Conservation (phyloP, 1,139 yeast genomes). For the Saccharomyces hybrid region DNA sequence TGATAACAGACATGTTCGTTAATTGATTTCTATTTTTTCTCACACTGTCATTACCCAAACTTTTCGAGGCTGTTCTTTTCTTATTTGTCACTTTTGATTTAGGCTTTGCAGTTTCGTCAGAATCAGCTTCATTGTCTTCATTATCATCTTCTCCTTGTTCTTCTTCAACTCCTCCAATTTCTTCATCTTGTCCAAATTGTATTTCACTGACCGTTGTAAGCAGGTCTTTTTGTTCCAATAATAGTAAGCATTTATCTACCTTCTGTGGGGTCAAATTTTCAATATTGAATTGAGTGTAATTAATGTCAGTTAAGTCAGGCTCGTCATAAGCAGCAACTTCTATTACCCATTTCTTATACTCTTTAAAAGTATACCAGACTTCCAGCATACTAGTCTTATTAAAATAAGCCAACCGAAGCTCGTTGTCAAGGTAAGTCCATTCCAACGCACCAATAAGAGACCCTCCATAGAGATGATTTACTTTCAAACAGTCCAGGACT, state of each 20-base stretch:
- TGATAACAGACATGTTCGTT: constrained; percentile 3
- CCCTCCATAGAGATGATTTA: constrained; percentile 24
- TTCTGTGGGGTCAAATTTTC: constrained; percentile 10
- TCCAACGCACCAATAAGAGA: constrained; percentile 19
- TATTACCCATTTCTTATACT: constrained; percentile 21
- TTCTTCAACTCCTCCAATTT: constrained; percentile 1
- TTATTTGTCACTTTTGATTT: background rate
- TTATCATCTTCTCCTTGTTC: background rate
- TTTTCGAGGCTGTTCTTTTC: constrained; percentile 1
- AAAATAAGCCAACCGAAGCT: constrained; percentile 18
- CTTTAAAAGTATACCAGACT: constrained; percentile 25
- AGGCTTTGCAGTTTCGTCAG: background rate
- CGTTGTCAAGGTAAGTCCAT: constrained; percentile 20
- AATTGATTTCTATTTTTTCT: background rate
- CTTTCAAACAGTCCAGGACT: constrained; percentile 24
- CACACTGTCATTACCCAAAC: background rate
- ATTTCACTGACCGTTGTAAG: constrained; percentile 14
- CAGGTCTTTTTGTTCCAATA: constrained; percentile 13
- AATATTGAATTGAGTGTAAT: constrained; percentile 9
- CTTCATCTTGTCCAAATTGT: constrained; percentile 15
- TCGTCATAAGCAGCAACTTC: constrained; percentile 6
- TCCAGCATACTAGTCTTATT: constrained; percentile 20
- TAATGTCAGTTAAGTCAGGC: constrained; percentile 9
- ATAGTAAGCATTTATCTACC: constrained; percentile 6
- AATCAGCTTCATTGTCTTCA: constrained; percentile 7